Evolutionary conservation across 106 monocot genomes (phyloP), one percentile per base, ranked within the genome.

Genomic region (Dendrobium catenatum): DNA sequence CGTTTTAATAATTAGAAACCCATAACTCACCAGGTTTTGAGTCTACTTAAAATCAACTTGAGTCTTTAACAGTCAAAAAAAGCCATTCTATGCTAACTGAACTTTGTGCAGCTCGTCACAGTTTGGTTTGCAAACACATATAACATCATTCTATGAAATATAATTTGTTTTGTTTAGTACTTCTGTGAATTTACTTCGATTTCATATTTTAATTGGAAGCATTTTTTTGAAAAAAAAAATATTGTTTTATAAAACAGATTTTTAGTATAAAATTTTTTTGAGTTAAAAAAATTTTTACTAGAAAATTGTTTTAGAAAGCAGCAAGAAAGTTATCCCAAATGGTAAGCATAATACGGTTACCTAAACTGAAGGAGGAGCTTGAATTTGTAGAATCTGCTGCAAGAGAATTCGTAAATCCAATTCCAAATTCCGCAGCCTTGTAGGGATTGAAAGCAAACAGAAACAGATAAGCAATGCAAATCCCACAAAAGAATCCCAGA

Each of bases 401-500:
- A 18, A 55, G 9, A 19, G 86, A 54, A 64, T 43, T 82, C 6
- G 84, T 81, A 83, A 82, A 85, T 6, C 61, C 66, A 16, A 79
- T 43, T 5, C 82, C 86, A 41, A 83, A 76, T 26, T 85, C 80
- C 15, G 42, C 16, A 56, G 4, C 79, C 27, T 56, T 81, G 68
- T 81, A 85, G 16, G 92, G 87, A 49, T 87, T 77, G 24, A 90
- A 70, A 66, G 80, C 79, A 83, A 87, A 86, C 78, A 90, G 80
- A 73, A 90, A 86, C 42, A 92, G 56, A 76, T 92, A 92, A 42
- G 87, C 80, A 43, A 92, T 78, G 79, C 92, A 92, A 19, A 90
- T 76, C 67, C 95, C 95, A 58, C 83, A 92, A 67, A 92, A 79
- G 84, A 95, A 95, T 79, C 95, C 92, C 48, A 92, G 19, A 42